Base-by-base conservation (phyloP, 1,139 yeast genomes). In the Hanseniaspora uvarum region DNA sequence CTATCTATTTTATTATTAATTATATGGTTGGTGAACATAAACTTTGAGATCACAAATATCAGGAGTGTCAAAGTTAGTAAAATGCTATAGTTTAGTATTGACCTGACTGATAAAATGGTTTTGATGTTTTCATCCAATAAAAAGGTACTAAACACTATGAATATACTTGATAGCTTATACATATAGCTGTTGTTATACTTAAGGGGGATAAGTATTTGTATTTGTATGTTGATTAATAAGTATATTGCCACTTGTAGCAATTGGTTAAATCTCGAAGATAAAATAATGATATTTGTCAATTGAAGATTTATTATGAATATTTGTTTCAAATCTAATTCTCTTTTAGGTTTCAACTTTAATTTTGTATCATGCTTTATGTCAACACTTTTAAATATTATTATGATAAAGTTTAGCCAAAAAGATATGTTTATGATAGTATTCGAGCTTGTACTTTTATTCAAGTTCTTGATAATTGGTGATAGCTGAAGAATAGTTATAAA, bases 351-450 rank as follows among this genome's bases (percentile, higher is more conserved):
- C 10, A 28, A 24, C 12, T 38, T 30, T 14, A 12, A 33, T 21
- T 6, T 31, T 16, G 12, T 4, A 16, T 19, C 26, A 18, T 40
- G 24, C 3, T 36, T 23, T 10, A 23, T n/a, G 21, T 33, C 33
- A 4, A 38, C 39, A 26, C 40, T 44, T 23, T 43, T 43, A 6
- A 53, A 39, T 4, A 48, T 19, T 10, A 53, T 26, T 5, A 44
- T 47, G 58, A 86, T 72, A 8, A 86, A 60, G 39, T 86, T 81
- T 26, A 92, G 72, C 79, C 95, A 81, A 53, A 84, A 79, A 4
- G 95, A 80, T 7, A 92, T 69, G 0, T 95, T 88, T 97, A 98
- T 92, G 58, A 94, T 87, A 18, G 96, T 87, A 68, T 92, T 97
- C 0, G 94, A 84, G 0, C 96, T 79, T 0, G 96, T 87, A 0